These are phyloP conservation scores for Ceratobasidium sp. DNA, from an alignment of 1,284 basidiomycete genomes.

Conservation along the genomic window DNA sequence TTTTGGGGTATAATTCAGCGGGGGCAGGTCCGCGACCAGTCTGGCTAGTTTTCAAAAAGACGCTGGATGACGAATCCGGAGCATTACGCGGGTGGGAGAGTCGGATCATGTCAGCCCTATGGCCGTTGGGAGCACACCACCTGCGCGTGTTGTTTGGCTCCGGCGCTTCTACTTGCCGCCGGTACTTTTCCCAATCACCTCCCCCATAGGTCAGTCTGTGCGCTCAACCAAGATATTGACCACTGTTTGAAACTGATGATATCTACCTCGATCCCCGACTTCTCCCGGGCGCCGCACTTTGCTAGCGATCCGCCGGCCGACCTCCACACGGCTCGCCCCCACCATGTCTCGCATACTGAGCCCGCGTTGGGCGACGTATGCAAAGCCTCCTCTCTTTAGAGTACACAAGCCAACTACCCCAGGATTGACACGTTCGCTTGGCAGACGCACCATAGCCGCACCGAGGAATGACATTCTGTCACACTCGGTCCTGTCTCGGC, in stretches of 20 bases:
- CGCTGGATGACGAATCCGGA: slow-evolving; percentile 24
- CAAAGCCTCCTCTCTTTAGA: not conserved
- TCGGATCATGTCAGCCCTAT: slow-evolving; percentile 19
- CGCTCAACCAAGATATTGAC: not conserved
- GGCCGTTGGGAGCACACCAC: not conserved
- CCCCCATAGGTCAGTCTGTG: not conserved
- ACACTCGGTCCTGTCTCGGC: slow-evolving; percentile 1
- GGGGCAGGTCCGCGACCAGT: slow-evolving; percentile 3
- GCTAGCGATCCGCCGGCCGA: not conserved
- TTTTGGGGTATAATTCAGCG: not conserved
- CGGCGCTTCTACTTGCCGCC: slow-evolving; percentile 36
- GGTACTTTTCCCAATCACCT: slow-evolving; percentile 8
- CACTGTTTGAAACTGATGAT: not conserved
- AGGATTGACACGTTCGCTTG: slow-evolving; percentile 15
- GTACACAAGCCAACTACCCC: not conserved
- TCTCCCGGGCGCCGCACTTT: not conserved
- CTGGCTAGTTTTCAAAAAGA: not conserved
- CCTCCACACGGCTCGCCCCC: not conserved
- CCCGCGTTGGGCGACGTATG: slow-evolving; percentile 5
- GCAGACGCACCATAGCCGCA: not conserved
- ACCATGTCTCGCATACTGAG: slow-evolving; percentile 31
- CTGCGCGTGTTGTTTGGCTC: slow-evolving; percentile 6
- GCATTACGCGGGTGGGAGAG: slow-evolving; percentile 17
- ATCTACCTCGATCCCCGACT: not conserved
- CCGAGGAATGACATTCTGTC: not conserved